Conservation (phyloP, 2,329 filamentous ascomycete genomes). For the Fusarium subglutinans region DNA sequence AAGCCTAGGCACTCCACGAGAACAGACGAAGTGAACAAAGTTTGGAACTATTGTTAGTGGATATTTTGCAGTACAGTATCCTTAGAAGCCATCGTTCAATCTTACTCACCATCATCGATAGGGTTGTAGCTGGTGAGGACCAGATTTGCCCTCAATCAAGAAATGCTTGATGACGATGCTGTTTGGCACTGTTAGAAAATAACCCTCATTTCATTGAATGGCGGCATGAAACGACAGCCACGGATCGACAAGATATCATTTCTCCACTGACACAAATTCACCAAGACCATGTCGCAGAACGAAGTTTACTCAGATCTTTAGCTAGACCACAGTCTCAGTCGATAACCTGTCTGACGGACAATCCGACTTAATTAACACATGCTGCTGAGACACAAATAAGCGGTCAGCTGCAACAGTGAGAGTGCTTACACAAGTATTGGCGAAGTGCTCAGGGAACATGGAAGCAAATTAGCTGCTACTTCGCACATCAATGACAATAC, state of each 20-base stretch:
- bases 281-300: background rate
- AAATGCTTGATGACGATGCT: background rate
- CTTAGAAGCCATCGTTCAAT: background rate
- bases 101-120: background rate
- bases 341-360: conserved; percentile 2
- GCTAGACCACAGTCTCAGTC: background rate
- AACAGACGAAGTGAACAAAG: background rate
- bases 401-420: background rate
- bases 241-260: background rate
- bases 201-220: background rate
- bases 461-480: background rate
- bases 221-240: background rate
- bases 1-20: background rate
- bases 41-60: background rate
- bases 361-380: conserved; percentile 2
- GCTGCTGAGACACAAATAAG: conserved; percentile 8
- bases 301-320: background rate
- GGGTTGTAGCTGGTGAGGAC: background rate
- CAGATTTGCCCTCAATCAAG: background rate
- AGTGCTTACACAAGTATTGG: background rate
- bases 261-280: background rate
- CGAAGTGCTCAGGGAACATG: background rate
- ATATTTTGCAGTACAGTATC: background rate
- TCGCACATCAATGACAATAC: background rate
- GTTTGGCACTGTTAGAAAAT: background rate